Base-by-base conservation (phyloP, 2,329 filamentous ascomycete genomes). In the Trichoderma lentiforme region DNA sequence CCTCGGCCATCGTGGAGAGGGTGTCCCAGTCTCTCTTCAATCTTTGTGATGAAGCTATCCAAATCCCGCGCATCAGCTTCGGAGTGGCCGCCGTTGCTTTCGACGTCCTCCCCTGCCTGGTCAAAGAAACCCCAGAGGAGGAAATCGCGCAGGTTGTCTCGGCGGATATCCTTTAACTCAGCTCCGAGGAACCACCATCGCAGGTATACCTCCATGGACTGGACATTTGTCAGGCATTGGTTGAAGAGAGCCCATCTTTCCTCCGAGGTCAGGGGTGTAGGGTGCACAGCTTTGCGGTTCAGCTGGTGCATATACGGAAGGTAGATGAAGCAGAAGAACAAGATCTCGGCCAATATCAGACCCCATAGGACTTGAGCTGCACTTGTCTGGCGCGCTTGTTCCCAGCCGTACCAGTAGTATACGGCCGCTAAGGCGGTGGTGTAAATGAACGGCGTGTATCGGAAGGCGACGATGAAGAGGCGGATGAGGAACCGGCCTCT, bases 81-180 rank as follows among this genome's bases (percentile, higher is more conserved):
- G 43, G 60, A 14, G 14, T 53, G 43, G 15, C 56, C 53, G 3
- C 71, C 72, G n/a, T 71, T 32, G 6, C 61, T 65, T 15, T 65
- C 71, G 75, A 75, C 70, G 76, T 77, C 66, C 4, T 82, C 79
- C 3, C 80, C 80, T 0, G 79, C 80, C 6, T 78, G 80, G 62
- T 91, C 89, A 72, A 91, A 88, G 76, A 93, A 89, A 1, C 88
- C 90, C 91, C 91, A 93, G 9, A 87, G 82, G 26, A 92, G 79
- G 75, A 92, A 93, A 73, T 92, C 89, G 74, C 84, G 86, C 67
- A 93, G 80, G 76, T 93, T 92, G n/a, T 92, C 90, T n/a, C 86
- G 83, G 58, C 86, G 84, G 70, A 93, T 88, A 39, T 91, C 88
- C 21, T 82, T 78, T 1, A 83, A 71, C 11, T 86, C 82, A 2